These are phyloP conservation scores for Candida insectalens DNA, from an alignment of 805 yeast genomes.

Conservation along the genomic window DNA sequence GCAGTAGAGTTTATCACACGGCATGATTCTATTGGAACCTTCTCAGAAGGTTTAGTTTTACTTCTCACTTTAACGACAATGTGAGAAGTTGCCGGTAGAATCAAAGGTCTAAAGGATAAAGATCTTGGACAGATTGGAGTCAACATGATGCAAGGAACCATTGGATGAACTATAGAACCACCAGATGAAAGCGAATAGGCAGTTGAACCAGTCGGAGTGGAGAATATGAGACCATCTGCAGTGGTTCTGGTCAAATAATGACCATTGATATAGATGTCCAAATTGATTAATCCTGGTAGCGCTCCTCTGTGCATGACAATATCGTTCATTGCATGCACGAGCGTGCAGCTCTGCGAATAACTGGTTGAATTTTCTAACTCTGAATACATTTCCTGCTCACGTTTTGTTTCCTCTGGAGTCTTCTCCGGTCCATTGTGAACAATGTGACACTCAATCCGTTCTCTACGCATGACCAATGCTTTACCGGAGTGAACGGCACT, in stretches of 20 bases:
- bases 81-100: constrained; percentile 71
- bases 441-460: constrained; percentile 71
- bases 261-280: constrained; percentile 81
- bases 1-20: constrained; percentile 21
- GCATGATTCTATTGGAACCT: not conserved
- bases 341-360: constrained; percentile 12
- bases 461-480: constrained; percentile 66
- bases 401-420: constrained; percentile 1
- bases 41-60: constrained; percentile 20
- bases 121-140: constrained; percentile 93
- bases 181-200: constrained; percentile 88
- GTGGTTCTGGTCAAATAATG: constrained; percentile 81
- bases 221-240: constrained; percentile 79
- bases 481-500: constrained; percentile 54
- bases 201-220: constrained; percentile 94
- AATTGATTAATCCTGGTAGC: constrained; percentile 72
- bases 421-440: constrained; percentile 19
- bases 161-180: constrained; percentile 87
- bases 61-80: constrained; percentile 52
- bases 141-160: constrained; percentile 69
- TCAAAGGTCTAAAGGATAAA: constrained; percentile 79
- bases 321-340: constrained; percentile 86
- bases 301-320: constrained; percentile 81
- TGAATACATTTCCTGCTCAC: not conserved
- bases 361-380: constrained; percentile 7